phyloP scores from a whole-genome alignment of 805 yeast genomes.

The Starmera dryadoides region DNA sequence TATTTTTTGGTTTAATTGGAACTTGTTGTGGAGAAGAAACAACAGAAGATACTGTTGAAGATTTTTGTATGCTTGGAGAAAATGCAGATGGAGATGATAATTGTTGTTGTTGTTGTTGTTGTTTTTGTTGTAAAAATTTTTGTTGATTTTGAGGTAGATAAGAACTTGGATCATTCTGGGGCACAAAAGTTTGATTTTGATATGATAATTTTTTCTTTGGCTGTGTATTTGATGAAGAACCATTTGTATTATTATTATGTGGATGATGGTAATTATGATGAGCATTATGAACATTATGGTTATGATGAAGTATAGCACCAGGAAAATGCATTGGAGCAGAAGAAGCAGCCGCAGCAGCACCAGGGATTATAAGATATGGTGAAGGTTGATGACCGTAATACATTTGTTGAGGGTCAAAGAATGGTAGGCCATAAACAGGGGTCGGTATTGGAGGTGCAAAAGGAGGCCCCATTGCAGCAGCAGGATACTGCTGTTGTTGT shows the following conservation, averaged over 20 bases:
- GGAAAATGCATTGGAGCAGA: constrained; percentile 1
- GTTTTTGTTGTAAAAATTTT: background rate
- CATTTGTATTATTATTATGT: background rate
- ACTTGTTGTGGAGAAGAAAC: background rate
- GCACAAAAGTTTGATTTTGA: constrained; percentile 1
- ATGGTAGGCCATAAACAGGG: too few relatives aligned
- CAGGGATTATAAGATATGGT: background rate
- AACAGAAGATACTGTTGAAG: background rate
- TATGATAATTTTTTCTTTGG: constrained; percentile 1
- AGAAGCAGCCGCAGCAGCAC: constrained; percentile 1
- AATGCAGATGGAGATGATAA: background rate
- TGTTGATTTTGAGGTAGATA: background rate
- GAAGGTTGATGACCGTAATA: too few relatives aligned
- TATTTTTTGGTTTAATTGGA: background rate
- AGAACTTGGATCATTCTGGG: constrained; percentile 1
- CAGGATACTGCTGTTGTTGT: constrained; percentile 1
- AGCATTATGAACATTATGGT: too few relatives aligned
- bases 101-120: background rate
- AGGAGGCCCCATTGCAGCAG: background rate
- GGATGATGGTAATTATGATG: background rate
- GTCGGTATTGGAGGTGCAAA: background rate
- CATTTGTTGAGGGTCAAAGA: background rate
- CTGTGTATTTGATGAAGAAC: background rate
- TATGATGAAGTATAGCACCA: background rate
- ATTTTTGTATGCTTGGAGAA: background rate